Evolutionary conservation across 139 green algal genomes (phyloP), one percentile per base, ranked within the genome.

Genomic region (Picochlorum sp.): DNA sequence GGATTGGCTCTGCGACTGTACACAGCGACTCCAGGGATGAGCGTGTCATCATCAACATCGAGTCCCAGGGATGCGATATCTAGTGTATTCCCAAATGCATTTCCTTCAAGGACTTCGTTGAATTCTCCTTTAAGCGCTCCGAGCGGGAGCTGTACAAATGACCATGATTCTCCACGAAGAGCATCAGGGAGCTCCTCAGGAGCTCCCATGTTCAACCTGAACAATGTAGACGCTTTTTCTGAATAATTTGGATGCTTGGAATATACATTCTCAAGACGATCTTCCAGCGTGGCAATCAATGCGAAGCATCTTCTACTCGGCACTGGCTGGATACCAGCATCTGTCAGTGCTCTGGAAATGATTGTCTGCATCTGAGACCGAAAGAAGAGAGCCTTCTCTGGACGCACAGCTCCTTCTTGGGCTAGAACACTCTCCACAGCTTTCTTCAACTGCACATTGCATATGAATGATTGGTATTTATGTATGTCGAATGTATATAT

Each of bases 291-390:
- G 11, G 63, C 80, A 85, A 79, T 23, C 37, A 97, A 72, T 4
- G 85, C 80, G 72, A 96, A 94, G 79, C 90, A 96, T 15, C 94
- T 75, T 10, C 95, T 78, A 72, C 84, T 95, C 60, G 94, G 90
- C 21, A 97, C 68, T 2, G 89, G 64, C 62, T 89, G 85, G 66
- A 99, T 90, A 32, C 79, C 82, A 64, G 95, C 61, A n/a, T 99
- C 94, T 7, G 60, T 73, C 15, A 96, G 80, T 6, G 94, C 94
- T 37, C 88, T 83, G 11, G 82, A 85, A 64, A 99, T 98, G 80
- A 99, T 99, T 41, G 93, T 99, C 65, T 91, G 80, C 94, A 99
- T 98, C 74, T 97, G 92, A 18, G 80, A 85, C 4, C 94, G 72
- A 77, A 99, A 99, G 78, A 95, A 99, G 3, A 85, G 76, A 0